Base-by-base conservation (phyloP, 352 stramenopile genomes). In the Phytophthora palmivora region DNA sequence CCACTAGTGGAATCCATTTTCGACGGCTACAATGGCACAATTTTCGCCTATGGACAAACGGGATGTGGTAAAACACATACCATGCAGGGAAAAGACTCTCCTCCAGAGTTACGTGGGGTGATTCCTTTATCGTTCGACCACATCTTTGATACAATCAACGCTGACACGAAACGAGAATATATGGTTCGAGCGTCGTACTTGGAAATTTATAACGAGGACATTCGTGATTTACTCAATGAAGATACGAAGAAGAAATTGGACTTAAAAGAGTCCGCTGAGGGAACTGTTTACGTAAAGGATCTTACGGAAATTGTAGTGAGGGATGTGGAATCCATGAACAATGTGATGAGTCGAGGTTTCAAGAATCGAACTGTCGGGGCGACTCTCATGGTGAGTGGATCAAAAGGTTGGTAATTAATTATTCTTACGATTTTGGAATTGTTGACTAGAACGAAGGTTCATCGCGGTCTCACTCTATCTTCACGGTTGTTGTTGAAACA, bases 201-300 rank as follows among this genome's bases (percentile, higher is more conserved):
- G 18, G 94, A 98, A 64, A 98, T 98, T 45, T 98, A 98, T 82
- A 98, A 98, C 57, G 94, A 98, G 54, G 89, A 96, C 50, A 97
- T 98, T 45, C 80, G 87, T 18, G 95, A 98, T 64, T 64, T 98
- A 14, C 78, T 98, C 9, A 63, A 48, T 10, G 84, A 97, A 42
- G 78, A 90, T 66, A 41, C 76, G 18, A 88, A 94, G 70, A 86
- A 95, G 62, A 87, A 86, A 69, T 65, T 96, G 51, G 75, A 92
- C 24, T 69, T 98, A 24, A 92, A 96, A 32, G 94, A 98, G 54
- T 78, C 86, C 32, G 77, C 76, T 5, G 78, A 92, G 30, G 79
- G 82, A 7, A 79, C 81, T 0, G 88, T 97, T 4, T 97, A 94
- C 66, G 88, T 98, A 21, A 92, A 97, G 26, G 88, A 97, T 36